Evolutionary conservation across 805 yeast species (phyloP), one percentile per base, ranked within the genome.

Genomic region (Ogataea siamensis): DNA sequence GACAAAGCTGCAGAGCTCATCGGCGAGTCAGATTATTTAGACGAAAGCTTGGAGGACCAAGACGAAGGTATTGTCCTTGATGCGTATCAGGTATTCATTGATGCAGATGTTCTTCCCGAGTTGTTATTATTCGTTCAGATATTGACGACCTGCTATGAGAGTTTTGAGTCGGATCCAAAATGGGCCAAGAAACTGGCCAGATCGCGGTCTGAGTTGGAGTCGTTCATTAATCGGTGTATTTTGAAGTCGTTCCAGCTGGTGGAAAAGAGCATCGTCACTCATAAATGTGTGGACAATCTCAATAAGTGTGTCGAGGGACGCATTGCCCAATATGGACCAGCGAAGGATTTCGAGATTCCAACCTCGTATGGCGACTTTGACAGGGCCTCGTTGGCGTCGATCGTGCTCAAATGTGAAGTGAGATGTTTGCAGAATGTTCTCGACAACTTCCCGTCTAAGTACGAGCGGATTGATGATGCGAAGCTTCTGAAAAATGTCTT

Each of bases 61-160:
- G 64, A 57, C 10, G 55, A 49, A 10, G 67, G 64, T 7, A 66
- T 65, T 12, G 67, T 77, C 0, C 49, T 74, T 22, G 83, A 79
- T 11, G 66, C 80, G 0, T 84, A 77, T 60, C 93, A 84, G 49
- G 70, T 81, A 38, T 83, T 71, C 50, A 53, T 46, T 2, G 68
- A 76, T 28, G 78, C 80, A 8, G 85, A 78, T 23, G 66, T 81
- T 1, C 54, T 73, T 13, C 70, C 80, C n/a, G 91, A 85, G 55
- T 58, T 76, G 26, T 61, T 70, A 1, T 58, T 82, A 14, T 36
- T 83, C 4, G 40, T 80, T 5, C 83, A 81, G 47, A 65, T 76
- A 3, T 48, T 81, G 7, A 64, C 77, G 1, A 64, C 68, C 2
- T 25, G 66, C 9, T 54, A 60, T 11, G 58, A 40, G 48, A 51